Evolutionary conservation across 2,329 filamentous ascomycete genomes (phyloP), one percentile per base, ranked within the genome.

Genomic region (Fusarium sp.): DNA sequence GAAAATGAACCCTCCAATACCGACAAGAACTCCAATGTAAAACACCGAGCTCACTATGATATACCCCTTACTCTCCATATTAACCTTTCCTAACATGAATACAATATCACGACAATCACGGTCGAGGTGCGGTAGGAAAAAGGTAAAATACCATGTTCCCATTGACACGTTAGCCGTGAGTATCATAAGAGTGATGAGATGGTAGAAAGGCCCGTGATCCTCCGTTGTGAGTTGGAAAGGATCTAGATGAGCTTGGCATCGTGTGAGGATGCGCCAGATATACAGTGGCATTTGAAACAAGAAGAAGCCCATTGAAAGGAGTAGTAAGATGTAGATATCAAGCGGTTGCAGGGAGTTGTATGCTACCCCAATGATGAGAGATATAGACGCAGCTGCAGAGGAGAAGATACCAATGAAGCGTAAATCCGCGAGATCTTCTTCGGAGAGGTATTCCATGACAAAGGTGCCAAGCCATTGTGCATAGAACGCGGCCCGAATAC

Each of bases 401-500:
- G 78, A 72, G 31, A 77, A 71, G 9, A 79, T 60, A n/a, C 79
- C 71, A 18, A 80, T 57, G 18, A 78, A 69, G 5, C 78, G 77
- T 21, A 80, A 63, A 44, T 75, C 74, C 9, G 71, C 38, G 2
- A 78, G 66, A 23, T 75, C 63, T 6, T 72, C 48, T 37, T 75
- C 74, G 37, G 77, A 76, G 28, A 78, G 56, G 49, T 75, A 77
- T 52, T 79, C 74, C 15, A 78, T 69, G 2, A 77, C n/a, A 16
- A 78, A 63, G 24, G 74, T 71, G 11, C 74, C 76, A 38, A 80
- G 73, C 80, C 80, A 81, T 61, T 80, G 78, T 23, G 76, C 52
- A 57, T 80, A 80, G 55, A 80, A 78, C 12, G 75, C 74, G 23
- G 73, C 69, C 7, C 79, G 76, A 52, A 81, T 77, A 41, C 78